Conservation (phyloP, 352 stramenopile genomes). For the Pythium oligandrum region DNA sequence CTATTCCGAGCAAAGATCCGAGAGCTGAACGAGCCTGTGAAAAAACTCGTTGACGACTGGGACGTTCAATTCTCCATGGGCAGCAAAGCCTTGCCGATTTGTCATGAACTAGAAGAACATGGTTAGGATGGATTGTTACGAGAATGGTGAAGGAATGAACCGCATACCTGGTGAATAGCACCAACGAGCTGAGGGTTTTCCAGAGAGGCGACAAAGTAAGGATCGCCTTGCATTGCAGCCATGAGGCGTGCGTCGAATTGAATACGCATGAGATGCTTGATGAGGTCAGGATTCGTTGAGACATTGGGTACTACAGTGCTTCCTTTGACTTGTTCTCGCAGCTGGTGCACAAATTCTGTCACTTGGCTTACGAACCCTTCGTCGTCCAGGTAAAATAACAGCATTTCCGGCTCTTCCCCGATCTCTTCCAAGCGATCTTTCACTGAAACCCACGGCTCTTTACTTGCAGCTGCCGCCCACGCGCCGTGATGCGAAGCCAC, state of each 20-base stretch:
- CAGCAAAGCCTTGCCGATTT: slow-evolving; percentile 38
- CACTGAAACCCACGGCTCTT: slow-evolving; percentile 24
- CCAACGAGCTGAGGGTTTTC: slow-evolving; percentile 43
- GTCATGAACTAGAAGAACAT: slow-evolving; percentile 40
- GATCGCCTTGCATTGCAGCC: slow-evolving; percentile 50
- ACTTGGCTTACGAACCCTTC: slow-evolving; percentile 28
- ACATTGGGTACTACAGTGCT: too few species aligned
- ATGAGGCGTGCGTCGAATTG: slow-evolving; percentile 46
- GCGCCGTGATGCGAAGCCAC: slow-evolving; percentile 6
- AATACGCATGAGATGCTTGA: slow-evolving; percentile 27
- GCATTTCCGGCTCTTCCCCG: slow-evolving; percentile 57
- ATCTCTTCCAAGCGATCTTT: slow-evolving; percentile 47
- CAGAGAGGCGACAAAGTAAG: slow-evolving; percentile 50
- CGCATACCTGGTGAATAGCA: slow-evolving; percentile 55
- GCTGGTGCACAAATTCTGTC: slow-evolving; percentile 26
- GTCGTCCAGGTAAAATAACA: slow-evolving; percentile 65
- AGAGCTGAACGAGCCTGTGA: slow-evolving; percentile 44
- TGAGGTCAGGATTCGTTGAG: neutral
- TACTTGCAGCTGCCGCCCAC: slow-evolving; percentile 6
- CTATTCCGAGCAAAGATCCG: too few species aligned
- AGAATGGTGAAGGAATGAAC: neutral
- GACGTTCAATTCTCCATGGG: slow-evolving; percentile 4
- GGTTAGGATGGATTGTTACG: neutral
- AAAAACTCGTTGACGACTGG: slow-evolving; percentile 54
- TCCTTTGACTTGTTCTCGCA: slow-evolving; percentile 1